Conservation (phyloP, 176 grass and related monocot genomes). For the Oryza rufipogon region DNA sequence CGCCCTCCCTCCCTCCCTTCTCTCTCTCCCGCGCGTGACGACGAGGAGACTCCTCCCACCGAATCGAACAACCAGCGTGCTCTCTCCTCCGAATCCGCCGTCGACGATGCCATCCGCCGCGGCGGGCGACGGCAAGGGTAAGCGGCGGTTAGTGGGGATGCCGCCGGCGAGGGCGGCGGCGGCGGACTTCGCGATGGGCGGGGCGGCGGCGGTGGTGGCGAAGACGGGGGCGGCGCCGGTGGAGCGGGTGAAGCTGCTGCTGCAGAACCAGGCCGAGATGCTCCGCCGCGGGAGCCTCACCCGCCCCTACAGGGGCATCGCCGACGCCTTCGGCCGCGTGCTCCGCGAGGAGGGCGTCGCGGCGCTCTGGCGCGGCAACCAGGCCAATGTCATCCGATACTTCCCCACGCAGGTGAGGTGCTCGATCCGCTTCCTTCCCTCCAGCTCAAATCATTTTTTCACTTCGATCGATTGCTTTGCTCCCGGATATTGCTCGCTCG, state of each 20-base stretch:
- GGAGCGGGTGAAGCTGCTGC: conserved; percentile 89
- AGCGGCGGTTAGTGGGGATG: neutral
- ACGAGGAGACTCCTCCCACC: neutral
- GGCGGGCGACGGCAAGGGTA: neutral
- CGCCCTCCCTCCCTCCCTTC: too few species aligned
- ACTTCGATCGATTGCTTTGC: neutral
- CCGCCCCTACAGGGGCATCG: conserved; percentile 71
- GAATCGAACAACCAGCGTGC: neutral
- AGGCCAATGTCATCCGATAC: conserved; percentile 96
- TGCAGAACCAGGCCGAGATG: conserved; percentile 95
- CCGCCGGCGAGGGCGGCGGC: conserved; percentile 47
- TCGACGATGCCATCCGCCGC: neutral
- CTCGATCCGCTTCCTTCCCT: neutral
- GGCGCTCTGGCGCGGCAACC: conserved; percentile 86
- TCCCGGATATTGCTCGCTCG: neutral
- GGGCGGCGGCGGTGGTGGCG: conserved; percentile 72
- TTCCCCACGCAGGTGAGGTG: conserved; percentile 76
- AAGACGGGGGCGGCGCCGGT: conserved; percentile 83
- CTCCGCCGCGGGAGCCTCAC: conserved; percentile 67
- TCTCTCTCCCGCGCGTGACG: too few species aligned
- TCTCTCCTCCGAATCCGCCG: too few species aligned
- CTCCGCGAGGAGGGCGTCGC: conserved; percentile 75
- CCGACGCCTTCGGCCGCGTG: conserved; percentile 68
- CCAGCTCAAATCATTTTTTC: neutral
- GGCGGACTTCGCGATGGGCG: conserved; percentile 88